phyloP scores from a whole-genome alignment of 805 yeast species.

The Yarrowia osloensis region DNA sequence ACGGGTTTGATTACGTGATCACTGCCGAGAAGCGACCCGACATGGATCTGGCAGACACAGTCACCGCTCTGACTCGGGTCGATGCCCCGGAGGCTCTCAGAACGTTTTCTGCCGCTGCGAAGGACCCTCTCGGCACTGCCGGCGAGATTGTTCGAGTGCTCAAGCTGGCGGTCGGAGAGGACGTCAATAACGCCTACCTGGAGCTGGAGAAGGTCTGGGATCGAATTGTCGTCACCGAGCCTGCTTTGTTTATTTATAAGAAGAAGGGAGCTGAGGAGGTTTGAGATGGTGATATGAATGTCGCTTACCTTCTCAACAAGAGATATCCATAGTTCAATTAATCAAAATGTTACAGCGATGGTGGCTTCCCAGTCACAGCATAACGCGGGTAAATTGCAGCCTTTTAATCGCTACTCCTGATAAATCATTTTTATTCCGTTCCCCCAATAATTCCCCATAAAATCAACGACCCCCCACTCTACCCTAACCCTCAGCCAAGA shows the following conservation, averaged over 20 bases:
- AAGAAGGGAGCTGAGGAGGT: background rate
- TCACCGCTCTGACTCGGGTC: constrained; percentile 6
- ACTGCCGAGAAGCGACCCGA: constrained; percentile 42
- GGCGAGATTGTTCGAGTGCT: background rate
- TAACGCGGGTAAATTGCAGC: too few species aligned
- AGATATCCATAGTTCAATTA: background rate
- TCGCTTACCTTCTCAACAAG: too few species aligned
- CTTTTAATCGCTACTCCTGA: too few species aligned
- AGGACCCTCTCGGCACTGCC: background rate
- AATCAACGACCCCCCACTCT: background rate
- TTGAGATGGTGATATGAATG: background rate
- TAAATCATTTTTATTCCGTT: too few species aligned
- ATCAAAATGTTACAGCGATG: too few species aligned
- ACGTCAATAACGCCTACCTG: constrained; percentile 4
- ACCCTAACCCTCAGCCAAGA: background rate
- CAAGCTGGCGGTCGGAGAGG: constrained; percentile 5
- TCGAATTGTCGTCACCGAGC: constrained; percentile 2
- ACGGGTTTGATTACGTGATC: constrained; percentile 54
- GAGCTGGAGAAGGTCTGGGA: constrained; percentile 11
- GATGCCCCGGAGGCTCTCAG: background rate
- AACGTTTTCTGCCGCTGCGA: background rate
- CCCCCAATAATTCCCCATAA: background rate
- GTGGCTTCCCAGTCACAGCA: too few species aligned
- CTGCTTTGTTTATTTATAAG: constrained; percentile 11
- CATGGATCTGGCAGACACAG: constrained; percentile 6